Percentiles rank a stretch among this genome's conserved stretches.
Evolutionary conservation across 176 grass and related monocot genomes (phyloP).

Genomic region (Cenchrus fungigraminus): DNA sequence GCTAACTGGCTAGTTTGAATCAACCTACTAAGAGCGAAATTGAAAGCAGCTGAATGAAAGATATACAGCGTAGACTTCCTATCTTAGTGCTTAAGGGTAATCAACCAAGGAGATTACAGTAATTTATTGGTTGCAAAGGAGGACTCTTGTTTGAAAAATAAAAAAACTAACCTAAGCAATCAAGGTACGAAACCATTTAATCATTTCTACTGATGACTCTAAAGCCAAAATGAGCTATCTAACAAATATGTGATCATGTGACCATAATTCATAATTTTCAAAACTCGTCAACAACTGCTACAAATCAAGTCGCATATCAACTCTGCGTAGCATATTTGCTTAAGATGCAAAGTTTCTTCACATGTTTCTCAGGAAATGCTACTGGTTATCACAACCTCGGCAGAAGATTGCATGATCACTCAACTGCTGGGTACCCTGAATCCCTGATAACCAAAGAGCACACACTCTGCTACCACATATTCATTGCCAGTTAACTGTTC

Average conservation of each 20-base stretch:
- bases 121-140: neutral
- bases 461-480: neutral
- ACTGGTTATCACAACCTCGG: neutral
- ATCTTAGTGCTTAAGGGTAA: neutral
- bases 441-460: neutral
- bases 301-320: neutral
- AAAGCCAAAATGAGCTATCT: conserved; percentile 7
- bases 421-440: neutral
- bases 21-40: conserved; percentile 8
- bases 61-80: conserved; percentile 3
- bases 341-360: neutral
- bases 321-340: neutral
- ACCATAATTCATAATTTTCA: neutral
- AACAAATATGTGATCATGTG: too few species aligned
- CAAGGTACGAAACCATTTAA: neutral
- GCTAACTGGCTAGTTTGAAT: neutral
- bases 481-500: neutral
- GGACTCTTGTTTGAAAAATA: neutral
- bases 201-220: neutral
- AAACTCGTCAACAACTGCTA: neutral
- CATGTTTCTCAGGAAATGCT: neutral
- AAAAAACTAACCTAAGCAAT: conserved; percentile 12
- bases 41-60: neutral
- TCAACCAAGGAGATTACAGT: neutral
- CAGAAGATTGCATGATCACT: neutral